These are phyloP conservation scores for Tephrocybe sp. DNA, from an alignment of 768 basidiomycete genomes.

Conservation along the genomic window DNA sequence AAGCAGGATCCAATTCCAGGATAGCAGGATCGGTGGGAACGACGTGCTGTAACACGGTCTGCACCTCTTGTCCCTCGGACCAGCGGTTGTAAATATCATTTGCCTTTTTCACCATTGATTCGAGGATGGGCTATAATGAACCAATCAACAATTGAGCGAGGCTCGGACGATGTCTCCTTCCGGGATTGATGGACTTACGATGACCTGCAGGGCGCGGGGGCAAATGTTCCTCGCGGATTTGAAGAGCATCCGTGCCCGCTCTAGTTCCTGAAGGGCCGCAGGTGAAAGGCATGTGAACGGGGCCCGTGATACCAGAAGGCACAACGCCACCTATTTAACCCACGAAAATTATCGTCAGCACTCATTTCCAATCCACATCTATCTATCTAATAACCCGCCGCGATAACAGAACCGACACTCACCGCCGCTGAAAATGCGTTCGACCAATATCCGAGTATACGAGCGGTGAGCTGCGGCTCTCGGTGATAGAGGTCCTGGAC, in stretches of 20 bases:
- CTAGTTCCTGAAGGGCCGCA: conserved; percentile 62
- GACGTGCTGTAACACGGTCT: conserved; percentile 37
- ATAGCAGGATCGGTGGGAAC: conserved; percentile 19
- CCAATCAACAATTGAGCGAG: not conserved
- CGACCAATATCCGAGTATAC: conserved; percentile 54
- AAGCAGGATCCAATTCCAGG: conserved; percentile 16
- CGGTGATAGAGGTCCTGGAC: conserved; percentile 54
- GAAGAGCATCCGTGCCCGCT: conserved; percentile 46
- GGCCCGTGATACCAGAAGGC: conserved; percentile 58
- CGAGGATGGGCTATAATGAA: conserved; percentile 40
- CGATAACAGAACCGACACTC: conserved; percentile 18
- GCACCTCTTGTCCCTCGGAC: conserved; percentile 44
- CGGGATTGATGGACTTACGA: conserved; percentile 32
- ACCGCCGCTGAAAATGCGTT: conserved; percentile 56
- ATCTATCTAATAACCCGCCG: no score
- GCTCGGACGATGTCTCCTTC: not conserved
- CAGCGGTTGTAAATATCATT: conserved; percentile 49
- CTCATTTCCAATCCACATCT: not conserved
- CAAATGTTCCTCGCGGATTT: conserved; percentile 44
- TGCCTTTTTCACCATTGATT: conserved; percentile 52
- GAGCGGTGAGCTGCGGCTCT: conserved; percentile 59
- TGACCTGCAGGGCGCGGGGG: conserved; percentile 44
- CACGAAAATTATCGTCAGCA: not conserved
- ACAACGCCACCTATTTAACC: conserved; percentile 43
- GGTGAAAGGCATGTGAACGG: conserved; percentile 67